Conservation (phyloP, 495 filamentous ascomycete genomes). For the Amniculicola lignicola region DNA sequence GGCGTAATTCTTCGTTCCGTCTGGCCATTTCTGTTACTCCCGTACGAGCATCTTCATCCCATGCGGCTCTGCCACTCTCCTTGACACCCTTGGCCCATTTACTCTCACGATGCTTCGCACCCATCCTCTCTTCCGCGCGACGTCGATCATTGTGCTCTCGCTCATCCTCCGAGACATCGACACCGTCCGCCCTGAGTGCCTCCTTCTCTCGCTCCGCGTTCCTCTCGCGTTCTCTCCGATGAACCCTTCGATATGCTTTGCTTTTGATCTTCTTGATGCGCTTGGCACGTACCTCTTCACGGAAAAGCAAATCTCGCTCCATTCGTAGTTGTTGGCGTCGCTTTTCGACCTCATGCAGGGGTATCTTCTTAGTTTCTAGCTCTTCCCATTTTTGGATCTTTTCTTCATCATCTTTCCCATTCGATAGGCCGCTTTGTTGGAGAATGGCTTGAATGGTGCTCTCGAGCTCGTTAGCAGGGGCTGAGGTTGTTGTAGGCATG, state of each 20-base stretch:
- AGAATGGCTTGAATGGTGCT: slow-evolving; percentile 79
- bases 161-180: slow-evolving; percentile 70
- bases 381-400: slow-evolving; percentile 68
- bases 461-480: slow-evolving; percentile 77
- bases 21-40: slow-evolving; percentile 79
- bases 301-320: slow-evolving; percentile 78
- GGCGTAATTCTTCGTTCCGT: slow-evolving; percentile 78
- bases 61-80: slow-evolving; percentile 49
- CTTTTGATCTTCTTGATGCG: slow-evolving; percentile 98
- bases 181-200: slow-evolving; percentile 64
- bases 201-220: slow-evolving; percentile 68
- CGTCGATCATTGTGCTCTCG: slow-evolving; percentile 72
- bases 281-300: slow-evolving; percentile 85
- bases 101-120: slow-evolving; percentile 81
- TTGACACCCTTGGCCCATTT: slow-evolving; percentile 93
- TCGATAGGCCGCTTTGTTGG: slow-evolving; percentile 76
- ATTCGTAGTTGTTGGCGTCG: slow-evolving; percentile 72
- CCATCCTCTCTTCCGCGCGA: slow-evolving; percentile 85
- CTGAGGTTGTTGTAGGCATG: slow-evolving; percentile 52
- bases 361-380: slow-evolving; percentile 61
- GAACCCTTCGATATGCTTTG: slow-evolving; percentile 86
- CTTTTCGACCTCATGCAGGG: slow-evolving; percentile 67
- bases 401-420: slow-evolving; percentile 61
- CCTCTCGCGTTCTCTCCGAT: slow-evolving; percentile 78
- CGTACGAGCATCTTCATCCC: slow-evolving; percentile 48